Percentiles rank a stretch among this genome's conserved stretches.
Conservation (phyloP, 2,329 filamentous ascomycete species). For the Colletotrichum somersetense region DNA sequence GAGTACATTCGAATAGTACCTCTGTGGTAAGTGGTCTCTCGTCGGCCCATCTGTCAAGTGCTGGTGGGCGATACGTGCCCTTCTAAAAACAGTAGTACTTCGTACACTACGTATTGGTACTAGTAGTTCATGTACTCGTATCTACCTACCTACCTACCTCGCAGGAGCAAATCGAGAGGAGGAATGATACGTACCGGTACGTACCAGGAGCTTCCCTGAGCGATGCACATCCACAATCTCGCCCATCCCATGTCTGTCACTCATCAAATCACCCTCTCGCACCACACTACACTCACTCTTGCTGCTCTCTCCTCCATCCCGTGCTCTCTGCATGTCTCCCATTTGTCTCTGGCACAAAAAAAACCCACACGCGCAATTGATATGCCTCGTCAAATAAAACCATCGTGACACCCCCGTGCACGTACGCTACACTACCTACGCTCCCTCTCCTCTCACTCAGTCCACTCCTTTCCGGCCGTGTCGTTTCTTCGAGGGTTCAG, state of each 20-base stretch:
- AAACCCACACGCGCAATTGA: conserved; percentile 11
- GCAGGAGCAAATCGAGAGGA: background rate
- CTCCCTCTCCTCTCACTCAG: background rate
- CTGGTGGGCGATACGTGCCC: conserved; percentile 1
- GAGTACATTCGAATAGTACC: background rate
- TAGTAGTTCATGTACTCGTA: too few species aligned
- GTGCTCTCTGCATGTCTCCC: conserved; percentile 26
- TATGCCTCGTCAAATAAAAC: conserved; percentile 36
- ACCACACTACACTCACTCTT: conserved; percentile 1
- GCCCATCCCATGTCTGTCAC: conserved; percentile 38
- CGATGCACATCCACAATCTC: conserved; percentile 33
- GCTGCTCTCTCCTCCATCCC: conserved; percentile 22
- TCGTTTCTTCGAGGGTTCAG: conserved; percentile 29
- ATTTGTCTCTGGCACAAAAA: conserved; percentile 16
- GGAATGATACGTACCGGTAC: conserved; percentile 12
- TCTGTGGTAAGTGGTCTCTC: background rate
- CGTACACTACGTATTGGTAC: too few species aligned
- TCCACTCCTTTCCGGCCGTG: conserved; percentile 12
- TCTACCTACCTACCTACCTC: too few species aligned
- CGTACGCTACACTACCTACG: background rate
- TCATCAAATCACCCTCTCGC: conserved; percentile 28
- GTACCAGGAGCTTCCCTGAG: conserved; percentile 11
- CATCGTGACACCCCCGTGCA: conserved; percentile 38
- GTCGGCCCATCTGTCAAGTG: conserved; percentile 1
- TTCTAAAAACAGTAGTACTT: too few species aligned